Percentiles rank a stretch among this genome's conserved stretches.
Evolutionary conservation across 2,329 filamentous ascomycete species (phyloP).

Genomic region (Xylaria arbuscula): DNA sequence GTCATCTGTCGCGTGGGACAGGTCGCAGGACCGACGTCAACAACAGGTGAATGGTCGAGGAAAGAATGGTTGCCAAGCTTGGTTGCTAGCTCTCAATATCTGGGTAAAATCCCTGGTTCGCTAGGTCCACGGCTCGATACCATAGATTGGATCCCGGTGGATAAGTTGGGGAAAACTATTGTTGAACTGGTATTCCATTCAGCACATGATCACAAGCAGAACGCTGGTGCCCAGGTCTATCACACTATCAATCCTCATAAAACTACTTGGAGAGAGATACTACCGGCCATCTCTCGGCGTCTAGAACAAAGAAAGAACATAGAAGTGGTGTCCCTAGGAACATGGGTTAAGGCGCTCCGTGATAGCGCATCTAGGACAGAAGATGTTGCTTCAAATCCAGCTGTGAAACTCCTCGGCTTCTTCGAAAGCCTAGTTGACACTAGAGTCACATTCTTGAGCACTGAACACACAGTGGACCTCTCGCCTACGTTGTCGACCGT

Average conservation of each 20-base stretch:
- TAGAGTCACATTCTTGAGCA: constrained; percentile 7
- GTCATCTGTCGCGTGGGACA: constrained; percentile 41
- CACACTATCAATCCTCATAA: constrained; percentile 38
- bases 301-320: constrained; percentile 17
- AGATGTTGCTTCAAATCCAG: constrained; percentile 32
- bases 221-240: constrained; percentile 35
- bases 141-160: constrained; percentile 42
- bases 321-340: constrained; percentile 31
- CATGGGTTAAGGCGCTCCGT: constrained; percentile 38
- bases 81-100: constrained; percentile 41
- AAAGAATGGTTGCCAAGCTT: constrained; percentile 45
- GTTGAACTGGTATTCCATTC: constrained; percentile 36
- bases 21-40: constrained; percentile 38
- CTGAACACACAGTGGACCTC: constrained; percentile 9
- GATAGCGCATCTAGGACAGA: constrained; percentile 30
- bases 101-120: constrained; percentile 40
- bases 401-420: constrained; percentile 34
- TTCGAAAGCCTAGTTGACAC: constrained; percentile 31
- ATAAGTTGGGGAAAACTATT: constrained; percentile 32
- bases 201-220: not conserved
- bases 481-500: constrained; percentile 29
- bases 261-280: constrained; percentile 35
- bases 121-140: constrained; percentile 31
- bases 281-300: constrained; percentile 22
- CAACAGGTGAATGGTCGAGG: constrained; percentile 37